Evolutionary conservation across 225 moss, liverwort and hornwort species (phyloP), one percentile per base, ranked within the genome.

Genomic region (Marchantia polymorpha): DNA sequence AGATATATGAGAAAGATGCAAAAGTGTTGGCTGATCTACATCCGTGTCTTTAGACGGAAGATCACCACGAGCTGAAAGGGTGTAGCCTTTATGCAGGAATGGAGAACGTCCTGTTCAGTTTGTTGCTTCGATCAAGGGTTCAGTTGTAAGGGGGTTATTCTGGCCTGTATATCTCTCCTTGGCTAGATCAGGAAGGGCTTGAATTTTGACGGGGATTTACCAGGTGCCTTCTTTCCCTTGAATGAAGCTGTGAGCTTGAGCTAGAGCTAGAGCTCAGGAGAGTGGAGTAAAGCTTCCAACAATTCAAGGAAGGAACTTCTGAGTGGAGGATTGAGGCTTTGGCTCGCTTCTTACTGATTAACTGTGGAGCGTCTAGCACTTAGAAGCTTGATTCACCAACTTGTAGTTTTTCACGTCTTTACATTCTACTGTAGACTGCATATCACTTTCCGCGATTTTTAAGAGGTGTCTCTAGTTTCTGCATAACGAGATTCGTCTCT

Each of bases 81-180:
- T 64, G 64, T 64, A 64, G 49, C 23, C n/a, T 51, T 23, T 50
- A 70, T 70, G 70, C 70, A 47, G 70, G 70, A 23, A 70, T 47
- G 20, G 70, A 70, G 70, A 70, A 70, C 48, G 70, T 70, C 48
- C 10, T 47, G 70, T 70, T 47, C 46, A 70, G 70, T 70, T 70
- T 70, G 46, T 47, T 70, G 20, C 47, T 47, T 20, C 70, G 46
- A 47, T 47, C 17, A 39, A 69, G 46, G 69, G 16, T 69, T 15
- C 69, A 70, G 13, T 70, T 70, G 23, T 13, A 66, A 58, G 64
- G 47, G 70, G 70, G 39, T 70, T 48, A 8, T 52, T 0, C 22
- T 50, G 72, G 72, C 72, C n/a, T 23, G 49, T 72, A 72, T 23
- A 51, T 50, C n/a, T 72, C 51, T n/a, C 51, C 51, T 72, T 29